A percentile compares a stretch with the other conserved stretches of the same genome.
These are phyloP conservation scores for Populus hybrid DNA, from an alignment of 441 rosid genomes.

Conservation along the genomic window DNA sequence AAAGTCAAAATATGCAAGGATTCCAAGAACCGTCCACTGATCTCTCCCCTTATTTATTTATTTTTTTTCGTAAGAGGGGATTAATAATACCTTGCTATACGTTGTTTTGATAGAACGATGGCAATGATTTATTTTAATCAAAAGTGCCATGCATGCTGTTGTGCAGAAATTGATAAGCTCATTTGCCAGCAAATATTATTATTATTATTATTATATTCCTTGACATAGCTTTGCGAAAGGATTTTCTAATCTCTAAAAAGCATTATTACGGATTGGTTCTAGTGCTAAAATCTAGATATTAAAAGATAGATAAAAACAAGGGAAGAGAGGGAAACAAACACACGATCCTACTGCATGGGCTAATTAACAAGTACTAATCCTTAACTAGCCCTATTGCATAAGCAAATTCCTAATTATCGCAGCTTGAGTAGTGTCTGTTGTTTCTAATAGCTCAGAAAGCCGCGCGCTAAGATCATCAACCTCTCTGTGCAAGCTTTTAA, in stretches of 20 bases:
- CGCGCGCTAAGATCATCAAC: constrained; percentile 86
- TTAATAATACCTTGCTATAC: background rate
- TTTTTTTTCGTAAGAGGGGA: background rate
- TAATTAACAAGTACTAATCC: background rate
- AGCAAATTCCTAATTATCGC: constrained; percentile 65
- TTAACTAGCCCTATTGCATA: constrained; percentile 31
- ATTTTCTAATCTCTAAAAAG: constrained; percentile 17
- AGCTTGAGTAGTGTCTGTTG: constrained; percentile 79
- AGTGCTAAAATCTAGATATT: constrained; percentile 2
- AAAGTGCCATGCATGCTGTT: background rate
- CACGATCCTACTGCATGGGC: background rate
- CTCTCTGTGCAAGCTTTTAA: constrained; percentile 74
- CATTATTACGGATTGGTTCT: constrained; percentile 7
- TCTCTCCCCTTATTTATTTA: background rate
- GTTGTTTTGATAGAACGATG: background rate
- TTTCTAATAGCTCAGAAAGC: constrained; percentile 65
- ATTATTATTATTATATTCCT: background rate
- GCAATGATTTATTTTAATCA: background rate
- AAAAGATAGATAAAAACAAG: background rate
- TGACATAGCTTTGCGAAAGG: background rate
- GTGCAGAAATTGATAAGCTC: background rate
- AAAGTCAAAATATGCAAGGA: background rate
- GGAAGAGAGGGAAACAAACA: background rate
- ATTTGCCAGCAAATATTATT: background rate
- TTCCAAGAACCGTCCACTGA: background rate